phyloP scores from a whole-genome alignment of 257 asterid species.

The Henckelia pumila region DNA sequence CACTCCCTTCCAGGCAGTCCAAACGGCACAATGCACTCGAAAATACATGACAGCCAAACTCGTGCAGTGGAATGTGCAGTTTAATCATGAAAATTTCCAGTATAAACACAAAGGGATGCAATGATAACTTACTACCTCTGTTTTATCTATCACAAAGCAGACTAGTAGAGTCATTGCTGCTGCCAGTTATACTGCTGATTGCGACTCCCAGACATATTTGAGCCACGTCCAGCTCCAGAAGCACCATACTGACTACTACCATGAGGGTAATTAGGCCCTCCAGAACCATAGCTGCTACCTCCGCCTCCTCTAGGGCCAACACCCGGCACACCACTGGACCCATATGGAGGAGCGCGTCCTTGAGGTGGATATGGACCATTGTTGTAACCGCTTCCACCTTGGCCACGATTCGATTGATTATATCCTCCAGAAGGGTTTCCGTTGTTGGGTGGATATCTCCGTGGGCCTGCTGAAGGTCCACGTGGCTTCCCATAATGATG shows the following conservation, averaged over 20 bases:
- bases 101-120: background rate
- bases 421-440: slow-evolving; percentile 77
- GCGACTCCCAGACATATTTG: slow-evolving; percentile 68
- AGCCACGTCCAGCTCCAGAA: slow-evolving; percentile 83
- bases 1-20: background rate
- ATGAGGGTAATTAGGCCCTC: slow-evolving; percentile 78
- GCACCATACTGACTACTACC: slow-evolving; percentile 61
- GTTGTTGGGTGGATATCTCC: slow-evolving; percentile 70
- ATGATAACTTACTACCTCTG: background rate
- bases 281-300: slow-evolving; percentile 48
- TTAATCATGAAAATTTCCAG: background rate
- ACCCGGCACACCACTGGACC: slow-evolving; percentile 52
- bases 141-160: background rate
- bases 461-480: slow-evolving; percentile 72
- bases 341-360: slow-evolving; percentile 73
- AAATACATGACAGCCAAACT: background rate
- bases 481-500: slow-evolving; percentile 75
- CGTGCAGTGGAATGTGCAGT: background rate
- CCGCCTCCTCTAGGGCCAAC: slow-evolving; percentile 73
- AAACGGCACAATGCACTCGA: background rate
- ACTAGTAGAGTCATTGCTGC: slow-evolving; percentile 28
- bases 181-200: slow-evolving; percentile 88
- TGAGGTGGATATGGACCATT: slow-evolving; percentile 75
- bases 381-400: slow-evolving; percentile 71
- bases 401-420: slow-evolving; percentile 69